Evolutionary conservation across 345 rosid species (phyloP).

Genomic region (Dipteronia dyeriana): DNA sequence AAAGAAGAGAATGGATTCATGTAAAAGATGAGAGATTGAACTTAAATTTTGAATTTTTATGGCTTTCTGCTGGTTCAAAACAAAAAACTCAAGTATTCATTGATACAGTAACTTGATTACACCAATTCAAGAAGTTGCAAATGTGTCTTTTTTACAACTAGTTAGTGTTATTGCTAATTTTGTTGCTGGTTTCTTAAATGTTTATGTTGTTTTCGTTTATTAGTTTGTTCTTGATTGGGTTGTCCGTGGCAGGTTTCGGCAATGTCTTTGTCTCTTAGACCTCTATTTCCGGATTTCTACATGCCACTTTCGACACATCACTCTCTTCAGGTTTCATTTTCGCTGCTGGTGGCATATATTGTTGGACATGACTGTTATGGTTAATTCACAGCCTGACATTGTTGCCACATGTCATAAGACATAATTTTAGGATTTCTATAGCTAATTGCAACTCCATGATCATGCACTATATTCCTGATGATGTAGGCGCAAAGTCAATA

Average conservation of each 20-base stretch:
- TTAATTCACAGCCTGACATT: not conserved
- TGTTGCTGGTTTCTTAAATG: not conserved
- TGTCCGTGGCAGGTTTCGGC: constrained; percentile 73
- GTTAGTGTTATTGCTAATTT: not conserved
- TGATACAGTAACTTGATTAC: not conserved
- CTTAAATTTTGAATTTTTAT: not conserved
- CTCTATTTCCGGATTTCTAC: constrained; percentile 95
- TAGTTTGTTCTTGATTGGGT: constrained; percentile 20
- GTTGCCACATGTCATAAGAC: not conserved
- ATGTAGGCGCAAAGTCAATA: not conserved
- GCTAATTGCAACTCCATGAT: not conserved
- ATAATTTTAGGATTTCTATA: not conserved
- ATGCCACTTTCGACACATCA: constrained; percentile 58
- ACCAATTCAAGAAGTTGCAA: not conserved
- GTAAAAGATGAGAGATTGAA: not conserved
- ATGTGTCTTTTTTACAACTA: not conserved
- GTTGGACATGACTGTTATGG: no score
- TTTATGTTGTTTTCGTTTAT: not conserved
- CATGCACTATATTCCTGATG: not conserved
- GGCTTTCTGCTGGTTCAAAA: not conserved
- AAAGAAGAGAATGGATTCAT: not conserved
- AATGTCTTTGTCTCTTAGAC: constrained; percentile 85
- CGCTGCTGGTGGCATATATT: not conserved
- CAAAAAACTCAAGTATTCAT: not conserved
- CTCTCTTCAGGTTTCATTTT: not conserved